A percentile compares a stretch with the other conserved stretches of the same genome.
These are phyloP conservation scores for Hypoxylon sp. DNA, from an alignment of 2,329 filamentous ascomycete species.

Conservation along the genomic window DNA sequence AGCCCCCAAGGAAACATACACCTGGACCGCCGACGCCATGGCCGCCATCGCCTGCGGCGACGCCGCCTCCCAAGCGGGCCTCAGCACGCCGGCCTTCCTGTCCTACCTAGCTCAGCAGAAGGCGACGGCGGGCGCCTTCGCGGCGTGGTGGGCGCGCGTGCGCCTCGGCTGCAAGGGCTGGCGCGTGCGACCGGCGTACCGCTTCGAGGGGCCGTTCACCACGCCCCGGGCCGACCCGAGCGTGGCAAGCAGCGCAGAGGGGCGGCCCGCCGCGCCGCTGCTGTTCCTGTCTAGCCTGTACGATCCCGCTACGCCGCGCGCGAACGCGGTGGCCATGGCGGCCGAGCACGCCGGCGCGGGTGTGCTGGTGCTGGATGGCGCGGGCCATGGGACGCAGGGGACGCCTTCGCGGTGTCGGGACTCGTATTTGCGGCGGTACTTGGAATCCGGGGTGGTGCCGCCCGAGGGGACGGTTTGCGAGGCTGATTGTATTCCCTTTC, in stretches of 20 bases:
- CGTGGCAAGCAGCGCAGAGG: constrained; percentile 44
- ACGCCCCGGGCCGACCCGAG: constrained; percentile 32
- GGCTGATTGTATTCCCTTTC: constrained; percentile 40
- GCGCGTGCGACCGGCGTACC: constrained; percentile 55
- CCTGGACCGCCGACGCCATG: constrained; percentile 22
- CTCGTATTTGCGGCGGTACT: constrained; percentile 15
- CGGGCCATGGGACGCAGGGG: constrained; percentile 40
- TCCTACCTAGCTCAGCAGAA: constrained; percentile 48
- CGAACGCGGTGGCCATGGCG: constrained; percentile 51
- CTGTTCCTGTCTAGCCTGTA: constrained; percentile 59
- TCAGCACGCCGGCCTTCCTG: constrained; percentile 45
- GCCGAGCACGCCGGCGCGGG: constrained; percentile 32
- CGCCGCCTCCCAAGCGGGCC: constrained; percentile 46
- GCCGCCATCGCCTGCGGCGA: constrained; percentile 52
- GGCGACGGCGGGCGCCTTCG: constrained; percentile 51
- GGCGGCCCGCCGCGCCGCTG: constrained; percentile 57
- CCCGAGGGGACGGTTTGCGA: constrained; percentile 29
- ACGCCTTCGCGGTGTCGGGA: constrained; percentile 35
- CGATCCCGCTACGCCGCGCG: constrained; percentile 62
- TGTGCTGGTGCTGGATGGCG: constrained; percentile 39
- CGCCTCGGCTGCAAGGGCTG: constrained; percentile 58
- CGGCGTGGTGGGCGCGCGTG: constrained; percentile 52
- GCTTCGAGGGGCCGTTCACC: constrained; percentile 53
- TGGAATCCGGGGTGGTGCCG: constrained; percentile 34
- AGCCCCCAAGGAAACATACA: constrained; percentile 10